Evolutionary conservation across 768 basidiomycete species (phyloP).

Genomic region (Amanita rimosa): DNA sequence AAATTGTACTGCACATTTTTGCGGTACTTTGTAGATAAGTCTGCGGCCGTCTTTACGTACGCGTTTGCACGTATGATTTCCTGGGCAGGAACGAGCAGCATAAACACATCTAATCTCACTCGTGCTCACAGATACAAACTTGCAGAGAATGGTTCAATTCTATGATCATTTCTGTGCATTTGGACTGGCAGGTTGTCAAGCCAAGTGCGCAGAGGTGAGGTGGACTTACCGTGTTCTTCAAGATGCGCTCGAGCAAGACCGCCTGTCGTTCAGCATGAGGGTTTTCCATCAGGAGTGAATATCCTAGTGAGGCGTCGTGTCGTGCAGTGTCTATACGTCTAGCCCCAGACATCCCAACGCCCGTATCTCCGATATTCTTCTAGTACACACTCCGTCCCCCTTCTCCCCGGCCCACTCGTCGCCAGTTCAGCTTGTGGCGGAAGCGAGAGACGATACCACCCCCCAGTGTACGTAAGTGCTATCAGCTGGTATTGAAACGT

Average conservation of each 20-base stretch:
- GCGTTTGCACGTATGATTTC: conserved; percentile 74
- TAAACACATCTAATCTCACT: neutral
- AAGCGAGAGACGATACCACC: conserved; percentile 80
- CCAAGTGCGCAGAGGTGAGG: conserved; percentile 15
- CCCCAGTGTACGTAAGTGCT: conserved; percentile 81
- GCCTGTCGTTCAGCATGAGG: conserved; percentile 91
- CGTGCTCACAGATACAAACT: conserved; percentile 28
- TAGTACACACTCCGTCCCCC: conserved; percentile 39
- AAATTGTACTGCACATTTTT: conserved; percentile 92
- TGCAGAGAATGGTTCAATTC: conserved; percentile 86
- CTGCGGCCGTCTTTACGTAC: conserved; percentile 69
- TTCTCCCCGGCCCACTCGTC: too few species aligned
- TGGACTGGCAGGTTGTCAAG: conserved; percentile 41
- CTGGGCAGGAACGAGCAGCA: conserved; percentile 27
- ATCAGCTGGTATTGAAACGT: conserved; percentile 61
- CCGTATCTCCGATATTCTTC: conserved; percentile 77
- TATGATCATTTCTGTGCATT: conserved; percentile 83
- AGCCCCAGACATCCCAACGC: conserved; percentile 85
- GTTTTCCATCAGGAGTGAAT: conserved; percentile 78
- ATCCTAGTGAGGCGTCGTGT: too few species aligned
- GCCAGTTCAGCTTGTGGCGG: conserved; percentile 15
- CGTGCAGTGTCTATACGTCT: conserved; percentile 6
- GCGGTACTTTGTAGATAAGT: conserved; percentile 78
- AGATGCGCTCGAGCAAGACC: conserved; percentile 79
- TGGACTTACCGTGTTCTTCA: conserved; percentile 66